phyloP scores from a whole-genome alignment of 768 basidiomycete species.

The Cyathus striatus region DNA sequence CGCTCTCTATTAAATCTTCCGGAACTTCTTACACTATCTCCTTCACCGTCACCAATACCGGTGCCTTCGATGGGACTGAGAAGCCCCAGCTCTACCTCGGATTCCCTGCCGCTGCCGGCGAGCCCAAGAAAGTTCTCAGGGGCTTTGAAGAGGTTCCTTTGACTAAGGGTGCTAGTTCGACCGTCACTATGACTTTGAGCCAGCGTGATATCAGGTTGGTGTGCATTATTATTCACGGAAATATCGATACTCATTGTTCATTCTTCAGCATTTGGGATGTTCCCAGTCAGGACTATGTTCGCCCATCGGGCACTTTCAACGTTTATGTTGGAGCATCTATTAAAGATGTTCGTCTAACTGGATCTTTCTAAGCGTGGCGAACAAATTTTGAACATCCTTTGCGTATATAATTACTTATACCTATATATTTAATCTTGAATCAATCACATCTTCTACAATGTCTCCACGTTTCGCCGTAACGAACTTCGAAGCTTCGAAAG shows the following conservation, averaged over 20 bases:
- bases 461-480: too few relatives aligned
- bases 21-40: conserved; percentile 27
- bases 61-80: conserved; percentile 43
- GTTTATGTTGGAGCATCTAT: conserved; percentile 52
- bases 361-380: conserved; percentile 5
- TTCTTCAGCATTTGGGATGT: conserved; percentile 46
- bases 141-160: conserved; percentile 47
- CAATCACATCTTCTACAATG: too few relatives aligned
- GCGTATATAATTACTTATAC: too few relatives aligned
- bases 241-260: conserved; percentile 1
- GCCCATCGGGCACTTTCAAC: conserved; percentile 45
- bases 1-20: conserved; percentile 32
- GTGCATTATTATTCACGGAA: not conserved
- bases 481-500: too few relatives aligned
- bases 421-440: too few relatives aligned
- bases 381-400: not conserved
- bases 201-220: conserved; percentile 42
- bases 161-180: conserved; percentile 26
- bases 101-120: conserved; percentile 40
- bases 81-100: conserved; percentile 50
- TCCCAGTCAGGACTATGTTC: conserved; percentile 41
- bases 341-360: conserved; percentile 38
- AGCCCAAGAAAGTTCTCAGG: conserved; percentile 44
- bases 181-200: conserved; percentile 30
- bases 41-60: conserved; percentile 45